Evolutionary conservation across 495 filamentous ascomycete species (phyloP).

Genomic region (Trichodelitschia bisporula): DNA sequence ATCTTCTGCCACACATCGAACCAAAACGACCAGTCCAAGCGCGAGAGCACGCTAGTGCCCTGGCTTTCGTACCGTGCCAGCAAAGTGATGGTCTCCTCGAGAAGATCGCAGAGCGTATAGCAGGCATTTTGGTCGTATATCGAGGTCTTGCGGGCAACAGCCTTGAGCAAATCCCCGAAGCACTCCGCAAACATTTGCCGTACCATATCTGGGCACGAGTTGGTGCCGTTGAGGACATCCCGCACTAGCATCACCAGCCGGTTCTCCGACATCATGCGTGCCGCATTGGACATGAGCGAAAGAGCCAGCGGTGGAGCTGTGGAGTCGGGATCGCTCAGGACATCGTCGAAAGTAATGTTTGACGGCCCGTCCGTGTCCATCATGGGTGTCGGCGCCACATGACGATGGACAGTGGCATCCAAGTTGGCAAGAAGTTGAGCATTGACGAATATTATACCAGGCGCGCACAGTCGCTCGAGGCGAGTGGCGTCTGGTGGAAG

Average conservation of each 20-base stretch:
- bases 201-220: conserved; percentile 20
- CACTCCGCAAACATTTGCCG: conserved; percentile 55
- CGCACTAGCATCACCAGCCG: conserved; percentile 67
- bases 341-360: conserved; percentile 50
- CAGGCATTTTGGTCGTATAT: conserved; percentile 73
- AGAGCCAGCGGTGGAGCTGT: no score
- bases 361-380: conserved; percentile 24
- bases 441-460: conserved; percentile 63
- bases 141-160: conserved; percentile 48
- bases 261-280: conserved; percentile 77
- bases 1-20: conserved; percentile 61
- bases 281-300: conserved; percentile 43
- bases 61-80: conserved; percentile 30
- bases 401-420: conserved; percentile 65
- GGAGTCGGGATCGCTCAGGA: conserved; percentile 48
- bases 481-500: conserved; percentile 41
- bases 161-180: conserved; percentile 49
- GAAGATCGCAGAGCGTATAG: conserved; percentile 76
- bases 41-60: conserved; percentile 14
- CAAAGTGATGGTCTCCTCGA: conserved; percentile 52
- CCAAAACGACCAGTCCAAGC: conserved; percentile 77
- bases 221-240: conserved; percentile 58
- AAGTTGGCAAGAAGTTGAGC: conserved; percentile 62
- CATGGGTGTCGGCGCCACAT: conserved; percentile 21
- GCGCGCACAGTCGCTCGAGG: conserved; percentile 36